Evolutionary conservation across 257 asterid genomes (phyloP).

Genomic region (Anisodus acutangulus): DNA sequence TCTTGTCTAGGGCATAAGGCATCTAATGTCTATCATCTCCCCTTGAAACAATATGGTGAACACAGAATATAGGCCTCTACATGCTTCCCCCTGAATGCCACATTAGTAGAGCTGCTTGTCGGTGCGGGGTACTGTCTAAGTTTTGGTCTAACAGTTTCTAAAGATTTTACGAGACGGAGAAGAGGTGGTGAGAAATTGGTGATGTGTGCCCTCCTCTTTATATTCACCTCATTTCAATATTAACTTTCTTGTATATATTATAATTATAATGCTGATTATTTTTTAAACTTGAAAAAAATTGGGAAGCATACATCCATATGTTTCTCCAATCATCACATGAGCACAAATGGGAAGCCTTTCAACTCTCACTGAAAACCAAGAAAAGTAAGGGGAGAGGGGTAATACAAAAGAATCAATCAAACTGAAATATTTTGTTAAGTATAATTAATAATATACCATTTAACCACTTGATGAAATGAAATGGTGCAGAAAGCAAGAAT

Average conservation of each 20-base stretch:
- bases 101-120: constrained; percentile 19
- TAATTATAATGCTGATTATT: neutral
- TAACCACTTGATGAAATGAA: neutral
- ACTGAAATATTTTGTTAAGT: constrained; percentile 12
- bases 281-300: no score
- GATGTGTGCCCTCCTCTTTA: neutral
- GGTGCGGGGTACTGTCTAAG: neutral
- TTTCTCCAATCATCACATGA: constrained; percentile 13
- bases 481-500: constrained; percentile 14
- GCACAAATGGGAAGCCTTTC: neutral
- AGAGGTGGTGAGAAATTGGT: neutral
- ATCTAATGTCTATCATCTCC: neutral
- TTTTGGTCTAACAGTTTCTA: neutral
- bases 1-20: neutral
- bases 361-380: constrained; percentile 14
- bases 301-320: constrained; percentile 8
- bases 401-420: neutral
- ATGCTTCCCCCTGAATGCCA: constrained; percentile 14
- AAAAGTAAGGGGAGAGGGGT: neutral
- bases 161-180: neutral
- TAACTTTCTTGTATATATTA: constrained; percentile 9
- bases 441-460: neutral
- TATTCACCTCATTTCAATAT: constrained; percentile 10
- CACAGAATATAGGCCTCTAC: neutral
- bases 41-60: constrained; percentile 5